phyloP scores from a whole-genome alignment of 768 basidiomycete species.

The Trametes sanguinea region DNA sequence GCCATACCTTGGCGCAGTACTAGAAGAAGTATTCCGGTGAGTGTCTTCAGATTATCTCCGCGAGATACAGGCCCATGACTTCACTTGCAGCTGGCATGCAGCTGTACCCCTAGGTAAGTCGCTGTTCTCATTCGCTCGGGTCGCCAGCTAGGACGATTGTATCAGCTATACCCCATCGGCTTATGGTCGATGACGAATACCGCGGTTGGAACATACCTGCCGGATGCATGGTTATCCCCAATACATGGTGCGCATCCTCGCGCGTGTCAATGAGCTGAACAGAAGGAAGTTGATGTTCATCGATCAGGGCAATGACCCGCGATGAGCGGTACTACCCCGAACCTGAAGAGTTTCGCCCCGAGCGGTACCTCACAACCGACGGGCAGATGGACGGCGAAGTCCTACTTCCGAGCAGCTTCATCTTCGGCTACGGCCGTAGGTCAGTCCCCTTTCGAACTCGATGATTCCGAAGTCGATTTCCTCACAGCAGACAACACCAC shows the following conservation, averaged over 20 bases:
- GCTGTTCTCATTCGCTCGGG: no score
- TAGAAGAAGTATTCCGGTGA: constrained; percentile 35
- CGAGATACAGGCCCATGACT: background rate
- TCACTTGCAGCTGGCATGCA: constrained; percentile 26
- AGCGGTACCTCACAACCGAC: constrained; percentile 33
- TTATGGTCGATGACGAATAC: constrained; percentile 29
- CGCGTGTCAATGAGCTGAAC: background rate
- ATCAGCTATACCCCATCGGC: constrained; percentile 28
- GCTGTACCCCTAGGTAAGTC: constrained; percentile 5
- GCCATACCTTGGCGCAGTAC: constrained; percentile 42
- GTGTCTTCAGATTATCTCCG: background rate
- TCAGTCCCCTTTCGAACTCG: background rate
- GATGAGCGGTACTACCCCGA: constrained; percentile 37
- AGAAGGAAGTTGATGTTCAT: background rate
- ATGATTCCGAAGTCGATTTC: background rate
- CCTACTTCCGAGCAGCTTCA: constrained; percentile 16
- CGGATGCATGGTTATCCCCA: constrained; percentile 28
- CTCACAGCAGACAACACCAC: background rate
- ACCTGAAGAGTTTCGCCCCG: constrained; percentile 49
- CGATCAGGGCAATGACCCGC: constrained; percentile 30
- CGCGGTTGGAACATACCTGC: constrained; percentile 31
- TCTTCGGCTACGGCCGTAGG: constrained; percentile 25
- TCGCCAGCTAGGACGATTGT: no score
- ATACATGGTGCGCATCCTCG: constrained; percentile 23
- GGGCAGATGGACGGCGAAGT: background rate